Evolutionary conservation across 2,329 filamentous ascomycete species (phyloP), one percentile per base, ranked within the genome.

Genomic region (Calonectria pauciramosa): DNA sequence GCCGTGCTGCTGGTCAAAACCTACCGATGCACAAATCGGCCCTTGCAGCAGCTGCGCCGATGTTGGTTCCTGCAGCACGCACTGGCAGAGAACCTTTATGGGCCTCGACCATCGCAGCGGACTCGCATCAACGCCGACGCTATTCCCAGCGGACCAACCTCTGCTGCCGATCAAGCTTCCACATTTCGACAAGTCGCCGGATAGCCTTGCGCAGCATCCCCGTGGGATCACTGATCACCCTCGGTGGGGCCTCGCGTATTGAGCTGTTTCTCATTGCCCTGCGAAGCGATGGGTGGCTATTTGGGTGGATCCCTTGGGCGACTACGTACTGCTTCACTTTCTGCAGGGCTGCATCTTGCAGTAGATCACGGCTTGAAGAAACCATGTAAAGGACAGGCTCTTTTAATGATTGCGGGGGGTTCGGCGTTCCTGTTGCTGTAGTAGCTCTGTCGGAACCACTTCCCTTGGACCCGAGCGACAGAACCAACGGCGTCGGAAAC

Each of bases 131-230:
- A 47, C 64, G 65, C 23, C 41, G 38, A 59, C 30, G 44, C 64
- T 51, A 63, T 59, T 32, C 16, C 54, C 60, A 67, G 66, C 49
- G 28, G 20, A 47, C 28, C 49, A 65, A 59, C 41, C 32, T 59
- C 63, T 56, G 34, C 34, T 32, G 52, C 30, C 71, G 66, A 73
- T 63, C 67, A 54, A 36, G 49, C 71, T 70, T 73, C 67, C 60
- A 67, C 9, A 70, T 73, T 67, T 54, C 41, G 67, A 73, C 51
- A 67, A 54, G 51, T 70, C 60, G 60, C 68, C 68, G 68, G 49
- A 32, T 44, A 65, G 54, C 38, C 49, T 51, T 63, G 56, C 38
- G 26, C 56, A 16, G 14, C n/a, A 11, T 68, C 44, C 54, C 60
- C 44, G 13, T 20, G 56, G 41, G 30, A 47, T 23, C 30, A 49